Percentiles rank a stretch among this genome's conserved stretches.
These are phyloP conservation scores for Coriolopsis trogii DNA, from an alignment of 1,284 basidiomycete genomes.

Conservation along the genomic window DNA sequence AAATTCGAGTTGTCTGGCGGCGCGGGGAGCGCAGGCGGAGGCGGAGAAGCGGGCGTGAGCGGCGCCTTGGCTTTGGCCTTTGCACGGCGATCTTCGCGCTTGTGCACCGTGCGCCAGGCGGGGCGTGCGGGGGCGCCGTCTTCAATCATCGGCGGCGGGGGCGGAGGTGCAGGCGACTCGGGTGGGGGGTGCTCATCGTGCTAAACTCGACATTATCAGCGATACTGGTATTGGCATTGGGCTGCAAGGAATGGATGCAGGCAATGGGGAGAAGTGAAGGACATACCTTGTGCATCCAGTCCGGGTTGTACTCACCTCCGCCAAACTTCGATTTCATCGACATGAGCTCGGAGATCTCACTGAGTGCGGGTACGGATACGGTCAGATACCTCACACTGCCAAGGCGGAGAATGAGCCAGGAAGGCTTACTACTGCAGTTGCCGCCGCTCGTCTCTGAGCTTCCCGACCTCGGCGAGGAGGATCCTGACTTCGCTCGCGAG, in stretches of 20 bases:
- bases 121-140: constrained; percentile 55
- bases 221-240: not conserved
- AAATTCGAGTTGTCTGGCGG: constrained; percentile 47
- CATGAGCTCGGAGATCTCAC: constrained; percentile 79
- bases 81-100: constrained; percentile 51
- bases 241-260: not conserved
- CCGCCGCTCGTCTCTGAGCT: constrained; percentile 72
- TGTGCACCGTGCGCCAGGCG: constrained; percentile 72
- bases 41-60: constrained; percentile 42
- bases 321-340: constrained; percentile 75
- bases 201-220: not conserved
- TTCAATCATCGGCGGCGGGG: constrained; percentile 39
- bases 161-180: constrained; percentile 28
- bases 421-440: constrained; percentile 66
- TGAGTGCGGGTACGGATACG: constrained; percentile 33
- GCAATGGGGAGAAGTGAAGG: not conserved
- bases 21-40: constrained; percentile 36
- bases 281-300: constrained; percentile 60
- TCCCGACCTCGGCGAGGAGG: constrained; percentile 68
- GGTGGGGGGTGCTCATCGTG: constrained; percentile 23
- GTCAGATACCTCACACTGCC: constrained; percentile 1
- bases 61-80: constrained; percentile 44
- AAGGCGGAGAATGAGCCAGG: not conserved
- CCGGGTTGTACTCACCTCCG: constrained; percentile 66
- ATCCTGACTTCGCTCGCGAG: constrained; percentile 41